Conservation (phyloP, 805 yeast species). For the Candida vaughaniae region DNA sequence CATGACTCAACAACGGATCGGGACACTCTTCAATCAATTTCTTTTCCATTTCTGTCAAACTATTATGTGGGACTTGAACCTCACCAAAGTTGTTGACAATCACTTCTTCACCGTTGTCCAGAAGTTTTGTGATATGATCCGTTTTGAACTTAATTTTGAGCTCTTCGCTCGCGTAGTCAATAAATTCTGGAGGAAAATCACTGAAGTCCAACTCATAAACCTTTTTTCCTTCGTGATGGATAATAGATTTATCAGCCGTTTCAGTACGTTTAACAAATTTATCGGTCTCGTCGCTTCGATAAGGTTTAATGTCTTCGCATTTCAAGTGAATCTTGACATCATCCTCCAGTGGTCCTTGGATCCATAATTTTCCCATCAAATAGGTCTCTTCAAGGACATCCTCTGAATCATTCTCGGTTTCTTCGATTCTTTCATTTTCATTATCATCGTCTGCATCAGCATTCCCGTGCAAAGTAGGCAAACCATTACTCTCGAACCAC, state of each 20-base stretch:
- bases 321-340: slow-evolving; percentile 35
- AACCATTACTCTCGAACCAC: slow-evolving; percentile 92
- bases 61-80: slow-evolving; percentile 7
- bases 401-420: slow-evolving; percentile 43
- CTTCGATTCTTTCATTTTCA: slow-evolving; percentile 21
- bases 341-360: slow-evolving; percentile 77
- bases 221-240: slow-evolving; percentile 12
- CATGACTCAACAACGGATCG: slow-evolving; percentile 48
- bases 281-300: slow-evolving; percentile 39
- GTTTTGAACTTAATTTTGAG: slow-evolving; percentile 27
- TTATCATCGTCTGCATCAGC: slow-evolving; percentile 43
- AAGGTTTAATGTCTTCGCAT: slow-evolving; percentile 10
- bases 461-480: slow-evolving; percentile 51
- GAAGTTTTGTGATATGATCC: slow-evolving; percentile 16
- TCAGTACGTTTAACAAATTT: slow-evolving; percentile 1
- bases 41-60: slow-evolving; percentile 45
- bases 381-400: slow-evolving; percentile 55
- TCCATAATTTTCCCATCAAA: slow-evolving; percentile 82
- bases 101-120: neutral
- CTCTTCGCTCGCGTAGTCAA: slow-evolving; percentile 24
- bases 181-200: slow-evolving; percentile 19
- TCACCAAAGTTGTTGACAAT: slow-evolving; percentile 22
- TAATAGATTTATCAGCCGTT: slow-evolving; percentile 1
- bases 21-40: slow-evolving; percentile 69
- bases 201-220: slow-evolving; percentile 24